A percentile compares a stretch with the other conserved stretches of the same genome.
phyloP scores from a whole-genome alignment of 441 rosid genomes.

The Populus trichocarpa region DNA sequence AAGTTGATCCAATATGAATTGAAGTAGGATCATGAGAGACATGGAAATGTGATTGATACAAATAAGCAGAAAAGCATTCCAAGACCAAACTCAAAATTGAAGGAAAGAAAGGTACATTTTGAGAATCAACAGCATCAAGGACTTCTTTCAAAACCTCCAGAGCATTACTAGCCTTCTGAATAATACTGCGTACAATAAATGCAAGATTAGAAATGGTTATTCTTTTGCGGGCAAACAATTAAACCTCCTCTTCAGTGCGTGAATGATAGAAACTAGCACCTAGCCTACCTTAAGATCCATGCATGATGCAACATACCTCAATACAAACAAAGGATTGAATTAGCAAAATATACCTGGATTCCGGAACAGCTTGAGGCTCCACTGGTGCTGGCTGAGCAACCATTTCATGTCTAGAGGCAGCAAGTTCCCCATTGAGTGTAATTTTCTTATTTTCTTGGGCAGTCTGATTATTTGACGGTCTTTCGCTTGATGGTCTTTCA shows the following conservation, averaged over 20 bases:
- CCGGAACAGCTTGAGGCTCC: slow-evolving; percentile 48
- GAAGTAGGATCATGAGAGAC: background rate
- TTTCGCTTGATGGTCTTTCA: slow-evolving; percentile 31
- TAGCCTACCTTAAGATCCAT: background rate
- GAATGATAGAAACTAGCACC: background rate
- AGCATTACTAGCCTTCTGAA: slow-evolving; percentile 88
- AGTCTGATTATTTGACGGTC: slow-evolving; percentile 41
- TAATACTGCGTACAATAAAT: slow-evolving; percentile 45
- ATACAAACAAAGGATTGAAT: background rate
- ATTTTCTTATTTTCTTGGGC: slow-evolving; percentile 36
- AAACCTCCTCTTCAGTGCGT: background rate
- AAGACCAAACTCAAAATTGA: background rate
- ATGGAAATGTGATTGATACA: background rate
- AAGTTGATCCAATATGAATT: background rate
- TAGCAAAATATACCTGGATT: slow-evolving; percentile 44
- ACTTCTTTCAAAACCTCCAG: slow-evolving; percentile 90
- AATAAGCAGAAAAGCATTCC: background rate
- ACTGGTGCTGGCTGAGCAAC: slow-evolving; percentile 40
- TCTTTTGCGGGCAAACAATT: background rate
- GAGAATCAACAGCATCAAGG: slow-evolving; percentile 83
- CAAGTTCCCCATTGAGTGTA: slow-evolving; percentile 61
- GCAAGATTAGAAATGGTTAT: background rate
- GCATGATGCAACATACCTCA: background rate
- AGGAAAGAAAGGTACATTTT: slow-evolving; percentile 25
- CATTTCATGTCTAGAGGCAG: slow-evolving; percentile 51